Evolutionary conservation across 495 filamentous ascomycete genomes (phyloP).

Genomic region (Hypomontagnella submonticulosa): DNA sequence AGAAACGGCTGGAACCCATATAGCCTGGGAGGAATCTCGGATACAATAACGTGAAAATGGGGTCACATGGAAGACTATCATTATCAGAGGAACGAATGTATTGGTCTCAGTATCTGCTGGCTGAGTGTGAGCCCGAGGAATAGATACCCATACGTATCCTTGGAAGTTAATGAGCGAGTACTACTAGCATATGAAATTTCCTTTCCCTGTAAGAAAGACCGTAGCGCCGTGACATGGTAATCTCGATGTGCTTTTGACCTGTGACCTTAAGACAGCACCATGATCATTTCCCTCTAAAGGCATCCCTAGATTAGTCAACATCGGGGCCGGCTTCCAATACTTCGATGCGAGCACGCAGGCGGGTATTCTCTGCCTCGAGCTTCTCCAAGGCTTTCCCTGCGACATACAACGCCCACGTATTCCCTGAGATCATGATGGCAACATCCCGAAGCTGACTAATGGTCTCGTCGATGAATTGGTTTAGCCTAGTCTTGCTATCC

Average conservation of each 20-base stretch:
- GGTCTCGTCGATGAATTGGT: not conserved
- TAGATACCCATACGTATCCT: too few relatives aligned
- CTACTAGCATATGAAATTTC: too few relatives aligned
- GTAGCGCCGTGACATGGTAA: too few relatives aligned
- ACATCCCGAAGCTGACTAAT: not conserved
- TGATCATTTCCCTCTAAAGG: not conserved
- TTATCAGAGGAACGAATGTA: not conserved
- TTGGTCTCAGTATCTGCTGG: not conserved
- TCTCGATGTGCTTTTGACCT: too few relatives aligned
- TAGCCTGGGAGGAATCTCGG: not conserved
- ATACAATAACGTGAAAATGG: too few relatives aligned
- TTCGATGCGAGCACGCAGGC: not conserved
- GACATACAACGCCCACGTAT: not conserved
- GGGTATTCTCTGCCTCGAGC: constrained; percentile 6
- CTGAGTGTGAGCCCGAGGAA: too few relatives aligned
- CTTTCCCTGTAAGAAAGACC: too few relatives aligned
- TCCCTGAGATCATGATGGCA: not conserved
- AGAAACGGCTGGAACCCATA: constrained; percentile 23
- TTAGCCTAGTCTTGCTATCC: too few relatives aligned
- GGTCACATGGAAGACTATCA: too few relatives aligned
- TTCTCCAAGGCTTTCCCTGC: not conserved
- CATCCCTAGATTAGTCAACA: not conserved
- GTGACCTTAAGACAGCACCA: not conserved
- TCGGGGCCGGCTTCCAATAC: not conserved
- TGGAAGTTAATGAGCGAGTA: too few relatives aligned